phyloP scores from a whole-genome alignment of 2,329 filamentous ascomycete genomes.

The Pseudodiploospora longispora region DNA sequence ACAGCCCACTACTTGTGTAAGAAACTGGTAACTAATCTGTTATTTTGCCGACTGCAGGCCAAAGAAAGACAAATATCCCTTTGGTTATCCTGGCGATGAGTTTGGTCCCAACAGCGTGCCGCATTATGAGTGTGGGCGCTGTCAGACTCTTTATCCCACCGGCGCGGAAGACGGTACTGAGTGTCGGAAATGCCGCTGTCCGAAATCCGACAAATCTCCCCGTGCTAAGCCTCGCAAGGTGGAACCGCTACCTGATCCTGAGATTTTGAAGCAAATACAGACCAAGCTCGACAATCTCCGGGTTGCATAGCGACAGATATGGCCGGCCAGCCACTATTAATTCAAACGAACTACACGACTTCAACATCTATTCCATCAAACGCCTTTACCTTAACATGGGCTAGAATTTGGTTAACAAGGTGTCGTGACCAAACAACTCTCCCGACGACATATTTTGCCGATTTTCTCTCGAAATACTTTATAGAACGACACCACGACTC shows the following conservation, averaged over 20 bases:
- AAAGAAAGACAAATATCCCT: conserved; percentile 61
- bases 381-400: too few relatives aligned
- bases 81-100: conserved; percentile 61
- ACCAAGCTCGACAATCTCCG: conserved; percentile 42
- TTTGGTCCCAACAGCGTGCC: conserved; percentile 44
- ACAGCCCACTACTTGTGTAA: not conserved
- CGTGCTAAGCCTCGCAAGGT: conserved; percentile 52
- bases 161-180: conserved; percentile 41
- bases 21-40: conserved; percentile 5
- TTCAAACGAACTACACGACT: too few relatives aligned
- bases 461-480: too few relatives aligned
- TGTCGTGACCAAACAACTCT: too few relatives aligned
- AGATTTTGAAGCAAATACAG: conserved; percentile 49
- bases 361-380: too few relatives aligned
- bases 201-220: conserved; percentile 51
- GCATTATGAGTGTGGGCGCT: conserved; percentile 54
- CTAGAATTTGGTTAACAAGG: too few relatives aligned
- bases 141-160: conserved; percentile 48
- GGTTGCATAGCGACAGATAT: conserved; percentile 18
- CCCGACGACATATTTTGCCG: too few relatives aligned
- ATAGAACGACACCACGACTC: too few relatives aligned
- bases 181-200: conserved; percentile 54
- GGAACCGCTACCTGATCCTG: conserved; percentile 54
- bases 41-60: conserved; percentile 31
- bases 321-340: too few relatives aligned